A percentile compares a stretch with the other conserved stretches of the same genome.
These are phyloP conservation scores for Pisolithus microcarpus DNA, from an alignment of 768 basidiomycete genomes.

Conservation along the genomic window DNA sequence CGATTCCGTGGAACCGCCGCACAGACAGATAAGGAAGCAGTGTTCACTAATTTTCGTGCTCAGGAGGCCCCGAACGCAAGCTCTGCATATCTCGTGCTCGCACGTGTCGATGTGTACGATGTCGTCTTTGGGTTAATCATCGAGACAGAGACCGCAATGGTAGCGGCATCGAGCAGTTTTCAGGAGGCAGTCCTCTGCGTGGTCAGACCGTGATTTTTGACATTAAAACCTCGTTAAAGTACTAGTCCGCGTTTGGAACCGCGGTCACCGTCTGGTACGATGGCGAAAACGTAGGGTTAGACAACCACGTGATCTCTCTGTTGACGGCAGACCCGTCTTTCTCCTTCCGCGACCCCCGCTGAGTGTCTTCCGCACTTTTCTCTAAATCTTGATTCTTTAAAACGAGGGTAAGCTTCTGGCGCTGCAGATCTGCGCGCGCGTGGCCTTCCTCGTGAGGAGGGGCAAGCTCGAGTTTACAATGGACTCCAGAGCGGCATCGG, in stretches of 20 bases:
- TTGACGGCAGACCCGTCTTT: not conserved
- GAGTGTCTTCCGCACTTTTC: too few relatives aligned
- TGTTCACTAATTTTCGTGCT: constrained; percentile 35
- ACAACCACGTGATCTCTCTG: not conserved
- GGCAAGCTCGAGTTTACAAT: too few relatives aligned
- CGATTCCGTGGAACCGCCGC: constrained; percentile 25
- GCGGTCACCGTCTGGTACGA: not conserved
- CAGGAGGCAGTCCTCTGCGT: constrained; percentile 23
- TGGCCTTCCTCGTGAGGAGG: too few relatives aligned
- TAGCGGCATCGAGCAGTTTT: constrained; percentile 31
- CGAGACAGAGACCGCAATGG: constrained; percentile 51
- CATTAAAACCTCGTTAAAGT: constrained; percentile 33
- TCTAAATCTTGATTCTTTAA: too few relatives aligned
- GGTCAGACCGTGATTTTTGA: constrained; percentile 31
- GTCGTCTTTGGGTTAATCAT: constrained; percentile 30
- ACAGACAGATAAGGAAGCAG: constrained; percentile 51
- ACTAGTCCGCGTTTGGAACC: constrained; percentile 18
- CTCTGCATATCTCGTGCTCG: constrained; percentile 46
- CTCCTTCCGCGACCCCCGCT: too few relatives aligned
- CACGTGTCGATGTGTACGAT: constrained; percentile 27
- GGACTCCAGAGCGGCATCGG: constrained; percentile 29
- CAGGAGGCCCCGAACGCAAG: constrained; percentile 38
- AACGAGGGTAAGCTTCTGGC: too few relatives aligned
- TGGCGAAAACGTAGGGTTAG: not conserved
- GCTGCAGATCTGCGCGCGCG: too few relatives aligned